Conservation (phyloP, 2,329 filamentous ascomycete species). For the Cladosporium austrohemisphaericum region DNA sequence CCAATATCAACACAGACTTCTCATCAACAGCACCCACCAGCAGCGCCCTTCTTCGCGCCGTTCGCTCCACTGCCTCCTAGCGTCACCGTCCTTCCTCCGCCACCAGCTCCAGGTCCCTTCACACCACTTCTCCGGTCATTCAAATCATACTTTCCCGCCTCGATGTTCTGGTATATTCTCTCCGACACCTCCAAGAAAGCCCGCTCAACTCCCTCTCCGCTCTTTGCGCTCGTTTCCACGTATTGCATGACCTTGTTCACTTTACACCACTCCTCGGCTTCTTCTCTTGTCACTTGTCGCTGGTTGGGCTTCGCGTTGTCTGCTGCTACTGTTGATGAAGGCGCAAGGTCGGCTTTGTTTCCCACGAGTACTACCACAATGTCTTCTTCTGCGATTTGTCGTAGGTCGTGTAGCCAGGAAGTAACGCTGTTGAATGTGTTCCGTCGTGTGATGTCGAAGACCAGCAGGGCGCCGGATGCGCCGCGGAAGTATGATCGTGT, state of each 20-base stretch:
- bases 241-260: conserved; percentile 85
- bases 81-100: conserved; percentile 41
- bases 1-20: not conserved
- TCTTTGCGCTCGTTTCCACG: conserved; percentile 95
- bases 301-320: conserved; percentile 49
- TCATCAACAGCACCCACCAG: conserved; percentile 7
- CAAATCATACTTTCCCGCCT: conserved; percentile 89
- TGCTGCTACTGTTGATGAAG: conserved; percentile 37
- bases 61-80: conserved; percentile 21
- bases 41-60: conserved; percentile 8
- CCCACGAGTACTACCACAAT: conserved; percentile 93
- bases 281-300: conserved; percentile 74
- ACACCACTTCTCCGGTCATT: conserved; percentile 91
- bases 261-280: conserved; percentile 86
- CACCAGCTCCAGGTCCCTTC: conserved; percentile 61
- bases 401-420: conserved; percentile 89
- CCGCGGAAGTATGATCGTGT: conserved; percentile 92
- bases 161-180: conserved; percentile 94
- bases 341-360: conserved; percentile 84
- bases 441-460: conserved; percentile 88
- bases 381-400: conserved; percentile 90
- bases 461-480: conserved; percentile 71
- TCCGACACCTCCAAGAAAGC: conserved; percentile 93
- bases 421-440: conserved; percentile 84
- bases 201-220: conserved; percentile 85